Evolutionary conservation across 805 yeast genomes (phyloP), one percentile per base, ranked within the genome.

Genomic region (Sugiyamaella marilandica): DNA sequence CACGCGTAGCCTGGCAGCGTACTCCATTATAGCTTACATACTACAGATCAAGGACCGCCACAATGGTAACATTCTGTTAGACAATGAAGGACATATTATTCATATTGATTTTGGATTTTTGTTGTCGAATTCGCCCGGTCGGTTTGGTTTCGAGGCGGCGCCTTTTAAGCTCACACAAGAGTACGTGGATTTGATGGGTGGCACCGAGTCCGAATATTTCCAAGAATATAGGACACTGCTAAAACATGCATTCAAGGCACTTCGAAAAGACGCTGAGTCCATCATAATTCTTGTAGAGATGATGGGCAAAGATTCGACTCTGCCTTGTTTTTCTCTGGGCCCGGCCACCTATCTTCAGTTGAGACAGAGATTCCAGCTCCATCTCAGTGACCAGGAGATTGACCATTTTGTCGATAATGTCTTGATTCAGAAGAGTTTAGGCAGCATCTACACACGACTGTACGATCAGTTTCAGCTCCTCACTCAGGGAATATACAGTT

Each of bases 21-120:
- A 94, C 70, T 87, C 96, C 36, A 83, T 94, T 55, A 87, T 94
- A 53, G 87, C 97, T 14, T 94, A 89, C 65, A 67, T 94, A 50
- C 76, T 94, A 50, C 98, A 92, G 65, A 88, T 94, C 72, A 95
- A 95, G 65, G 99, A 94, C 72, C 81, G 99, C 65, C 99, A 94
- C 70, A 94, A 94, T 71, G 99, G 99, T 68, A 94, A 94, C 69
- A 92, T 94, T 57, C 85, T 94, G 87, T 88, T 94, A 65, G 99
- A 94, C 66, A 88, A 84, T 55, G 85, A 87, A 63, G 99, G 99
- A 0, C 99, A 94, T 65, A 85, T 94, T 10, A 83, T 92, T 45
- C 77, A 71, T 68, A 94, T 94, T 61, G 99, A 94, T 70, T 94
- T 94, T 72, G 99, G 99, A 0, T 92, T 89, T 67, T 70, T 92